phyloP scores from a whole-genome alignment of 2,329 filamentous ascomycete species.

The Rhinocladiella similis region DNA sequence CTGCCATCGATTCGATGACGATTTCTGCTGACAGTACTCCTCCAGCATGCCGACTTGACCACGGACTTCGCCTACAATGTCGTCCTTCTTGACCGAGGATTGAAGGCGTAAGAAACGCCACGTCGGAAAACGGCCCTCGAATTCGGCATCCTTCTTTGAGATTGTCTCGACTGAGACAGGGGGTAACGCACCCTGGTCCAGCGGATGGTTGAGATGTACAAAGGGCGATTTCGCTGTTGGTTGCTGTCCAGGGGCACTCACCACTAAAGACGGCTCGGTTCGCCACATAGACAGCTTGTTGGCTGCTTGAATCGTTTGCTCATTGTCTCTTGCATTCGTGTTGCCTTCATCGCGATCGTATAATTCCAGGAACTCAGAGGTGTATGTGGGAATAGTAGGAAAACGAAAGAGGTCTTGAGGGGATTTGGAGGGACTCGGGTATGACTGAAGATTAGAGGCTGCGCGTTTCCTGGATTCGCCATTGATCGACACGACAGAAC shows the following conservation, averaged over 20 bases:
- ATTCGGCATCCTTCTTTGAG: conserved; percentile 49
- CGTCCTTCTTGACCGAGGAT: conserved; percentile 51
- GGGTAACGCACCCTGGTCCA: conserved; percentile 57
- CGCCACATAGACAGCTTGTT: conserved; percentile 78
- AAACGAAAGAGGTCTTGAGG: conserved; percentile 56
- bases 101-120: conserved; percentile 64
- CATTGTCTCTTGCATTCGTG: conserved; percentile 65
- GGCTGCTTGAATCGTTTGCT: conserved; percentile 72
- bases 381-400: conserved; percentile 68
- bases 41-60: conserved; percentile 73
- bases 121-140: conserved; percentile 60
- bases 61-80: conserved; percentile 72
- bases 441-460: conserved; percentile 58
- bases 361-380: conserved; percentile 71
- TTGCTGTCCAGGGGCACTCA: conserved; percentile 61
- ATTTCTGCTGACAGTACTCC: conserved; percentile 65
- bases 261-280: conserved; percentile 68
- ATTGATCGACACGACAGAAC: conserved; percentile 70
- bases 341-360: conserved; percentile 63
- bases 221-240: conserved; percentile 68
- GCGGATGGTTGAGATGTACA: conserved; percentile 55
- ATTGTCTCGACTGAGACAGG: conserved; percentile 53
- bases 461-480: conserved; percentile 62
- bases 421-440: conserved; percentile 70
- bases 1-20: conserved; percentile 62